Base-by-base conservation (phyloP, 2,329 filamentous ascomycete genomes). In the Exophiala calicioides region DNA sequence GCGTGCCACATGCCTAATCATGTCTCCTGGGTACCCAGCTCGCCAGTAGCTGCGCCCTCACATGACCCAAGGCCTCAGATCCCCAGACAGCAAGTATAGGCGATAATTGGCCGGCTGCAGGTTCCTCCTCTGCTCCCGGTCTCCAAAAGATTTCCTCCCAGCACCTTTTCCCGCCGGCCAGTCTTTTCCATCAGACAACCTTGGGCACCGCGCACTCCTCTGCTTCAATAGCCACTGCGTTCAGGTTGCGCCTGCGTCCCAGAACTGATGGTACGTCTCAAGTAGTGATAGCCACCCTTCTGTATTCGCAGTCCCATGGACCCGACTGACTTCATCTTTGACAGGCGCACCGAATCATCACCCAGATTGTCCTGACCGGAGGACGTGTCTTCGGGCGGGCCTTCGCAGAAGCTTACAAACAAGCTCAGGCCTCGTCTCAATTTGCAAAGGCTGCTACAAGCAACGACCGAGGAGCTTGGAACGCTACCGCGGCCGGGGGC, bases 301-400 rank as follows among this genome's bases (percentile, higher is more conserved):
- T 40, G 5, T 30, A 13, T 24, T 15, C 4, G 10, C 12, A n/a
- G 12, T 35, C n/a, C 20, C 30, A 15, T 6, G 12, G 12, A 26
- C 19, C 24, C 16, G 16, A 40, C 47, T 35, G 26, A 46, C 58
- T 36, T 41, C 50, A 37, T 52, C 50, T 26, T 13, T n/a, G 34
- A 26, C 60, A 95, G 91, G 91, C 91, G 68, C 89, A 97, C 76
- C 88, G 90, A 64, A 86, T 96, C 71, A 85, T 98, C 75, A 88
- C 88, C 54, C 88, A 94, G 74, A 90, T 95, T 72, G 83, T 96
- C 71, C 69, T 97, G 58, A 90, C 89, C 63, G 91, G 91, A 75
- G 81, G 84, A 54, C 88, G 93, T 62, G 93, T 97, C 60, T 82
- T 98, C 68, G 90, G 90, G 57, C 88, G 90, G 60, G 90, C 93